phyloP scores from a whole-genome alignment of 208 protist genomes.

The Endotrypanum monterogeii region DNA sequence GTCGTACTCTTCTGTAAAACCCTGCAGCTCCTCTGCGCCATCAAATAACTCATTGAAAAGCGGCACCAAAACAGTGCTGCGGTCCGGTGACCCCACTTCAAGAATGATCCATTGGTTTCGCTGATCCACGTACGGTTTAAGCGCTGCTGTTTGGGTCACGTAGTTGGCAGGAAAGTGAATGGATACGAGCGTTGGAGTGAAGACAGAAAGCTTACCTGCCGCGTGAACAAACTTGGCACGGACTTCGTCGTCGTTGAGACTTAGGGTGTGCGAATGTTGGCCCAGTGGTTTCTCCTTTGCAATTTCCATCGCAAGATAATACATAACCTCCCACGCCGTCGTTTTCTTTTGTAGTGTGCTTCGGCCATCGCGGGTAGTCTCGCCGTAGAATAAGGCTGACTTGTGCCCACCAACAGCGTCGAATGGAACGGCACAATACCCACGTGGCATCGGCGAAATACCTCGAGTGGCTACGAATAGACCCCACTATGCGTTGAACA shows the following conservation, averaged over 20 bases:
- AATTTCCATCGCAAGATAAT: conserved; percentile 54
- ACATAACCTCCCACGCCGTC: conserved; percentile 75
- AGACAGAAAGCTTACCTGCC: conserved; percentile 19
- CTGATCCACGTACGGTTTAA: conserved; percentile 9
- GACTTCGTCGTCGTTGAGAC: conserved; percentile 1
- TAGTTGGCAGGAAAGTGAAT: conserved; percentile 32
- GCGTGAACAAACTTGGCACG: conserved; percentile 26
- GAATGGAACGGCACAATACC: conserved; percentile 20
- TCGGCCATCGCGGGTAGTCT: conserved; percentile 31
- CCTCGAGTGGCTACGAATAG: background rate
- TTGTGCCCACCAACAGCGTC: conserved; percentile 66
- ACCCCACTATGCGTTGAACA: background rate
- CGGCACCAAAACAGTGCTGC: conserved; percentile 9
- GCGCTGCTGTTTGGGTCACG: conserved; percentile 14
- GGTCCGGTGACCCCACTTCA: conserved; percentile 26
- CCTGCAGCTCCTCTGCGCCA: conserved; percentile 26
- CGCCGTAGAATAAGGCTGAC: conserved; percentile 57
- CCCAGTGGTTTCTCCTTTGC: conserved; percentile 8
- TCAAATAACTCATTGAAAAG: conserved; percentile 48
- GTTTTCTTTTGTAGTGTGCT: conserved; percentile 64
- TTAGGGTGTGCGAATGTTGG: background rate
- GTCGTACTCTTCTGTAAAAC: conserved; percentile 44
- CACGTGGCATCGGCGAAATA: conserved; percentile 9
- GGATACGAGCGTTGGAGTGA: conserved; percentile 22
- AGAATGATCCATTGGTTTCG: conserved; percentile 37